Evolutionary conservation across 495 filamentous ascomycete species (phyloP), one percentile per base, ranked within the genome.

Genomic region (Poronia punctata): DNA sequence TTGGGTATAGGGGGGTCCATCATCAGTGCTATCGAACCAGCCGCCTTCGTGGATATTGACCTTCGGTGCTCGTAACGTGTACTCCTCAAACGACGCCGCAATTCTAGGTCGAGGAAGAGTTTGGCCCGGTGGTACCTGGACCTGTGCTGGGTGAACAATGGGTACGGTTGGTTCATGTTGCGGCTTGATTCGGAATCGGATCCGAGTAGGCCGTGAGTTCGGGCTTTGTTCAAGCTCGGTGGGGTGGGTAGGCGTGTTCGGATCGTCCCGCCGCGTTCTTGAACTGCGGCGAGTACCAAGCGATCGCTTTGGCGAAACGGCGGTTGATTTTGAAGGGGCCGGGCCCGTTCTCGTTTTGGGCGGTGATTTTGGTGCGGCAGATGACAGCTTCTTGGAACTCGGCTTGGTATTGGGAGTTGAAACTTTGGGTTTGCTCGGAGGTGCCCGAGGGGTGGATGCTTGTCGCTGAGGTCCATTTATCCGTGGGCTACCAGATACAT

Each of bases 101-200:
- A 71, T 48, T 59, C 70, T 62, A 18, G 64, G 45, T 34, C 66
- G 63, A 44, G 56, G 9, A 35, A 57, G 18, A 7, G 43, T 49
- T 22, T 59, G 55, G 15, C 52, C 52, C 3, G 55, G 55, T 19
- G 51, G 45, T 5, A 65, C 52, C 28, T 61, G 61, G 25, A 75
- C 59, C 40, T 79, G 70, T 10, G 65, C 66, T 15, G 71, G 72
- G 38, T 81, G 72, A 9, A 75, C 68, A 19, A 76, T 66, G 27
- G 72, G 74, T 15, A 76, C 58, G 9, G 53, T 38, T 2, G 66
- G 59, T 3, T n/a, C n/a, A n/a, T n/a, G n/a, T n/a, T n/a, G n/a
- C n/a, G 52, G 30, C 34, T 42, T 59, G 10, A 59, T 61, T 19
- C 66, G 59, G 30, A 64, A 48, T 19, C 60, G 54, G n/a, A 74